A percentile compares a stretch with the other conserved stretches of the same genome.
These are phyloP conservation scores for Hymenoscyphus repandus DNA, from an alignment of 2,329 filamentous ascomycete species.

Conservation along the genomic window DNA sequence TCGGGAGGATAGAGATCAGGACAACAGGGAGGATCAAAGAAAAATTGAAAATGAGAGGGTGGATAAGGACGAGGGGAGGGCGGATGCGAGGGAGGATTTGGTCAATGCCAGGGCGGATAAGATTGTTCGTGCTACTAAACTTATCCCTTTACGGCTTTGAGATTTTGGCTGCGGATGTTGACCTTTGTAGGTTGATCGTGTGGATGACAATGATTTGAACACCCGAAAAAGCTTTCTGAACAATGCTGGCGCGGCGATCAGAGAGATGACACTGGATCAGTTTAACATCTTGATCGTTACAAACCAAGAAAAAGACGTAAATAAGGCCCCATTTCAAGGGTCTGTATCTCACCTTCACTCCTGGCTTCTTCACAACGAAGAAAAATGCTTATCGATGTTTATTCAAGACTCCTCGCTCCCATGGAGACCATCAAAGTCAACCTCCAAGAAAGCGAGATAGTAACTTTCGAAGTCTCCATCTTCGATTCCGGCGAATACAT, in stretches of 20 bases:
- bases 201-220: neutral
- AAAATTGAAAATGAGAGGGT: neutral
- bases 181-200: neutral
- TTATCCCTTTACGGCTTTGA: neutral
- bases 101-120: neutral
- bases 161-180: neutral
- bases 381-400: neutral
- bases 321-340: neutral
- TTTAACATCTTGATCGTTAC: neutral
- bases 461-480: neutral
- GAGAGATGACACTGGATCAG: neutral
- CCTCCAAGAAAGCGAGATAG: neutral
- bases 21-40: neutral
- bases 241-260: neutral
- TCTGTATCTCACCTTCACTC: neutral
- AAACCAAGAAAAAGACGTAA: neutral
- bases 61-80: neutral
- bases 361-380: neutral
- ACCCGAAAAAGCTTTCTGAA: neutral
- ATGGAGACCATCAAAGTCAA: neutral
- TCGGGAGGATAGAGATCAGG: neutral
- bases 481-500: neutral
- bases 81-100: neutral
- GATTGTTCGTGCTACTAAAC: neutral
- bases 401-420: neutral